A percentile compares a stretch with the other conserved stretches of the same genome.
Conservation (phyloP, 2,329 filamentous ascomycete species). For the Neonectria magnoliae region DNA sequence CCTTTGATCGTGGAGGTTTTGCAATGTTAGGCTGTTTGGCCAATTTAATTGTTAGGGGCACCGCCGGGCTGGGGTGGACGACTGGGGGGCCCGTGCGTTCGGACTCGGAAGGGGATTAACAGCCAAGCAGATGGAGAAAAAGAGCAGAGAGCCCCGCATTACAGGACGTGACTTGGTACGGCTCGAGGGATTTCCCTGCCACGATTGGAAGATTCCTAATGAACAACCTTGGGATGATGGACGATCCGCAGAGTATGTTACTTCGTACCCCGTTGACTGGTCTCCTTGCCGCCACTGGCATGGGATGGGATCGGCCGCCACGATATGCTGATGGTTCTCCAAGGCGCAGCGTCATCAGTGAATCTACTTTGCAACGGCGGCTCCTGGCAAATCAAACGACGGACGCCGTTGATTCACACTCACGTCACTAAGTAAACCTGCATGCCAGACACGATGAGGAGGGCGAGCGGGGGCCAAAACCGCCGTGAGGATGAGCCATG, state of each 20-base stretch:
- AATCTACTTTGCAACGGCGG: background rate
- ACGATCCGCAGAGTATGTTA: background rate
- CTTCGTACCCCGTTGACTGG: background rate
- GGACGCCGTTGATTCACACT: background rate
- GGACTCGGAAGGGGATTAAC: background rate
- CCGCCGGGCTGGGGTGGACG: background rate
- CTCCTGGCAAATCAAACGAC: slow-evolving; percentile 1
- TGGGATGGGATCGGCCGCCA: slow-evolving; percentile 8
- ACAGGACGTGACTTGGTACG: too few species aligned
- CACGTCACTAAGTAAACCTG: background rate
- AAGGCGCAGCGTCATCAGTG: slow-evolving; percentile 13
- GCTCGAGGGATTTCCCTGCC: background rate
- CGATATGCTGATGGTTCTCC: slow-evolving; percentile 1
- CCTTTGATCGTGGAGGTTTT: background rate
- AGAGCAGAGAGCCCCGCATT: background rate
- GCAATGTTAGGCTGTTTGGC: background rate
- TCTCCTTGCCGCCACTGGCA: background rate
- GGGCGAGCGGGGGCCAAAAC: background rate
- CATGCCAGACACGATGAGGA: background rate
- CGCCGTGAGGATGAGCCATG: slow-evolving; percentile 13
- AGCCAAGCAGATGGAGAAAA: too few species aligned
- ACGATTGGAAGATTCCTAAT: background rate
- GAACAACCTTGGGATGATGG: background rate
- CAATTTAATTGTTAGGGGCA: background rate
- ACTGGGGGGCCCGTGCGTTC: slow-evolving; percentile 3